Evolutionary conservation across 768 basidiomycete species (phyloP).

Genomic region (Tulasnella sp.): DNA sequence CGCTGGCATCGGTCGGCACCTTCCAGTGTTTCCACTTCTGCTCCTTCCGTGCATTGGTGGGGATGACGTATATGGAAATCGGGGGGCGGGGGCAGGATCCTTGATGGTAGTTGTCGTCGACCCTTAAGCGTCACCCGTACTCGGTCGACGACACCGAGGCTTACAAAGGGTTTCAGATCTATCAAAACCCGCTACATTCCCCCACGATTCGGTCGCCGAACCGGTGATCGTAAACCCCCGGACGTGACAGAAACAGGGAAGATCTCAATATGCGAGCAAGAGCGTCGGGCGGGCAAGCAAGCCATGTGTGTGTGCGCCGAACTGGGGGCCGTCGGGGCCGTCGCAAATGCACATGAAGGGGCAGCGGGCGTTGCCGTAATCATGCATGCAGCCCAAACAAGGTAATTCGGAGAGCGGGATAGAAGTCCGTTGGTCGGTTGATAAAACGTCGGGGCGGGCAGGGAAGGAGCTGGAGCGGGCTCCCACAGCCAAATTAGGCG

Average conservation of each 20-base stretch:
- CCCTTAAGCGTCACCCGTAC: background rate
- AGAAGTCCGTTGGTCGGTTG: background rate
- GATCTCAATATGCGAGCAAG: background rate
- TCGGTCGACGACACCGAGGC: background rate
- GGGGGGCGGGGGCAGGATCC: no score
- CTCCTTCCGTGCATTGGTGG: background rate
- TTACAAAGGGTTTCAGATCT: background rate
- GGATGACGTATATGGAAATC: background rate
- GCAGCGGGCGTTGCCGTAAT: background rate
- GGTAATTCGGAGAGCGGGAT: background rate
- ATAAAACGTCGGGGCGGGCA: background rate
- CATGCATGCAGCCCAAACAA: background rate
- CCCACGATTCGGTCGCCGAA: background rate
- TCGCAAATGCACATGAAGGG: background rate
- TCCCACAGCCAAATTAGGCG: background rate
- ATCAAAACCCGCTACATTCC: background rate
- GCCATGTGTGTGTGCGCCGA: background rate
- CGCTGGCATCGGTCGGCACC: background rate
- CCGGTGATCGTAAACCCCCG: background rate
- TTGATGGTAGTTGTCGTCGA: conserved; percentile 12
- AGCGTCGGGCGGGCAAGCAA: background rate
- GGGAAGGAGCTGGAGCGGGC: background rate
- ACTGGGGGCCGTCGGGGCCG: background rate
- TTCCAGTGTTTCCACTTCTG: background rate
- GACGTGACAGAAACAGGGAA: background rate